Percentiles rank a stretch among this genome's conserved stretches.
Conservation (phyloP, 768 basidiomycete genomes). For the Chiua virens region DNA sequence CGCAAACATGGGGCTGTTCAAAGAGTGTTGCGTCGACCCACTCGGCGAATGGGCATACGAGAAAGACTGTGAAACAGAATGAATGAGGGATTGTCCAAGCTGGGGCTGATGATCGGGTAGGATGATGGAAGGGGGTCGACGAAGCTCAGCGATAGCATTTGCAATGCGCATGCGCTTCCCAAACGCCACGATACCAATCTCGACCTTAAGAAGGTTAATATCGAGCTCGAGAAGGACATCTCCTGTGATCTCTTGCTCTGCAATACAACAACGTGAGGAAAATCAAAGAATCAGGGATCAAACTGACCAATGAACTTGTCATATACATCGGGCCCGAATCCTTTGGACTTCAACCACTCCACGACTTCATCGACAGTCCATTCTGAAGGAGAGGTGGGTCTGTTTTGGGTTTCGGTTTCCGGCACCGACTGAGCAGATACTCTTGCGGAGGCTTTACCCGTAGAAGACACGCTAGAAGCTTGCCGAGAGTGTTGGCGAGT, state of each 20-base stretch:
- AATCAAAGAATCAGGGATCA: not conserved
- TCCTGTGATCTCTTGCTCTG: slow-evolving; percentile 98
- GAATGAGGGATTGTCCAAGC: slow-evolving; percentile 30
- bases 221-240: slow-evolving; percentile 96
- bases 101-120: slow-evolving; percentile 48
- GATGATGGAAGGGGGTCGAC: slow-evolving; percentile 63
- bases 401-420: slow-evolving; percentile 25
- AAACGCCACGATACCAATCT: slow-evolving; percentile 91
- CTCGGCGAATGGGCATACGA: slow-evolving; percentile 33
- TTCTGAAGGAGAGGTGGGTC: slow-evolving; percentile 54
- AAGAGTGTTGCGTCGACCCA: slow-evolving; percentile 45
- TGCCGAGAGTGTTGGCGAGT: slow-evolving; percentile 25
- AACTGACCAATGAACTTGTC: slow-evolving; percentile 81
- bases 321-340: slow-evolving; percentile 81
- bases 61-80: slow-evolving; percentile 32
- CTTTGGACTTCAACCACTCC: slow-evolving; percentile 81
- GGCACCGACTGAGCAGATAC: slow-evolving; percentile 17
- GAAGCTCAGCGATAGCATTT: slow-evolving; percentile 88
- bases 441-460: slow-evolving; percentile 22
- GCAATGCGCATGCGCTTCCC: slow-evolving; percentile 93
- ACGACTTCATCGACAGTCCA: slow-evolving; percentile 91
- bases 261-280: slow-evolving; percentile 1
- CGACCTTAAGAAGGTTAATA: slow-evolving; percentile 83
- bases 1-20: slow-evolving; percentile 39
- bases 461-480: slow-evolving; percentile 40